Evolutionary conservation across 2,329 filamentous ascomycete species (phyloP).

Genomic region (Cladophialophora psammophila): DNA sequence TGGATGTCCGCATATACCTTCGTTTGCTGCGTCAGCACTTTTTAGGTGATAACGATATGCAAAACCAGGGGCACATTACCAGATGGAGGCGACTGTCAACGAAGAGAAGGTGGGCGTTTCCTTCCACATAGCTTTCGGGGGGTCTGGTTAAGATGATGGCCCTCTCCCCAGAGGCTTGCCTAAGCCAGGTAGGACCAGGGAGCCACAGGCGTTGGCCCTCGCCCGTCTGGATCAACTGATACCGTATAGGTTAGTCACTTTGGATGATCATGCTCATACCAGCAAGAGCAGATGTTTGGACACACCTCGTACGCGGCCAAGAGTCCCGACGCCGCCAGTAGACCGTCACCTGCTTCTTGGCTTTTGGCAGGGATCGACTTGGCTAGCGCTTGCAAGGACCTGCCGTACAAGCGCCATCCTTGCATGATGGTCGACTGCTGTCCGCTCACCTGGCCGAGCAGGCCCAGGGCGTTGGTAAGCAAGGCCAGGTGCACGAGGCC

Average conservation of each 20-base stretch:
- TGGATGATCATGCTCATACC: neutral
- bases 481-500: conserved; percentile 18
- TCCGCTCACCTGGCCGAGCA: conserved; percentile 10
- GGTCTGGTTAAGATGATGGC: conserved; percentile 17
- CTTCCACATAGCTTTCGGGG: conserved; percentile 20
- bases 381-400: conserved; percentile 11
- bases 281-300: neutral
- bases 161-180: conserved; percentile 19
- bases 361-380: conserved; percentile 13
- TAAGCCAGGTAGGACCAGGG: conserved; percentile 14
- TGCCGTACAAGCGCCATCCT: conserved; percentile 19
- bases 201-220: conserved; percentile 12
- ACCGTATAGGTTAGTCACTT: neutral
- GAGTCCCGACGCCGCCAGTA: conserved; percentile 12
- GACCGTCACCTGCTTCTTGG: neutral
- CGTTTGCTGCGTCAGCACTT: conserved; percentile 2
- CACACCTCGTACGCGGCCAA: conserved; percentile 12
- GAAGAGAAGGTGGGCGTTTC: conserved; percentile 14
- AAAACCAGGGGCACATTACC: neutral
- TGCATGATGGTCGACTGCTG: conserved; percentile 9
- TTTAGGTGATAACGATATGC: neutral
- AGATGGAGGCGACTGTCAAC: conserved; percentile 24
- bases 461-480: conserved; percentile 17
- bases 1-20: conserved; percentile 25
- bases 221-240: conserved; percentile 3